Evolutionary conservation across 2,329 filamentous ascomycete genomes (phyloP).

Genomic region (Fusarium veterinarium): DNA sequence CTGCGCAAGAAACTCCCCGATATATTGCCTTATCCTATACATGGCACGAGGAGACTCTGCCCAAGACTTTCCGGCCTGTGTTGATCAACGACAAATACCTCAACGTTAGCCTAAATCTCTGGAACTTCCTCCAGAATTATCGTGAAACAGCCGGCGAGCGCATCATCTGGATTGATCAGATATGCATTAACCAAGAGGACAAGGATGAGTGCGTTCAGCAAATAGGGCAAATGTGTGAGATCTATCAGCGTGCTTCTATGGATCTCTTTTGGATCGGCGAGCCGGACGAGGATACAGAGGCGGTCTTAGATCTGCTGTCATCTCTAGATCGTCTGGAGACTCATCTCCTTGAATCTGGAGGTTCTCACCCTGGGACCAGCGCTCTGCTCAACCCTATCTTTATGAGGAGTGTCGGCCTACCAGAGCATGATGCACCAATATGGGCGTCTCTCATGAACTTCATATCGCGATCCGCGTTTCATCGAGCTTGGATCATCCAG

Average conservation of each 20-base stretch:
- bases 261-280: not conserved
- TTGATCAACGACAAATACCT: not conserved
- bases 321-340: not conserved
- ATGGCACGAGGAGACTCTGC: not conserved
- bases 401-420: not conserved
- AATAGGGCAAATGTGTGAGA: not conserved
- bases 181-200: not conserved
- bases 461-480: not conserved
- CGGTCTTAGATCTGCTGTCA: not conserved
- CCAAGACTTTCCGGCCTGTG: not conserved
- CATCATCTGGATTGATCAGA: not conserved
- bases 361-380: not conserved
- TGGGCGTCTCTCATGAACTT: not conserved
- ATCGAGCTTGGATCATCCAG: not conserved
- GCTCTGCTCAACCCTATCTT: not conserved
- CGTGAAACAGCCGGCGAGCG: not conserved
- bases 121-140: not conserved
- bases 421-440: fast-evolving
- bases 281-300: not conserved
- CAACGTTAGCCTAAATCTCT: not conserved
- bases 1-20: fast-evolving
- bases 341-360: fast-evolving
- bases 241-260: not conserved
- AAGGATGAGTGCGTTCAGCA: not conserved
- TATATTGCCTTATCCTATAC: not conserved